Evolutionary conservation across 2,329 filamentous ascomycete species (phyloP), one percentile per base, ranked within the genome.

Genomic region (Trichophyton simii): DNA sequence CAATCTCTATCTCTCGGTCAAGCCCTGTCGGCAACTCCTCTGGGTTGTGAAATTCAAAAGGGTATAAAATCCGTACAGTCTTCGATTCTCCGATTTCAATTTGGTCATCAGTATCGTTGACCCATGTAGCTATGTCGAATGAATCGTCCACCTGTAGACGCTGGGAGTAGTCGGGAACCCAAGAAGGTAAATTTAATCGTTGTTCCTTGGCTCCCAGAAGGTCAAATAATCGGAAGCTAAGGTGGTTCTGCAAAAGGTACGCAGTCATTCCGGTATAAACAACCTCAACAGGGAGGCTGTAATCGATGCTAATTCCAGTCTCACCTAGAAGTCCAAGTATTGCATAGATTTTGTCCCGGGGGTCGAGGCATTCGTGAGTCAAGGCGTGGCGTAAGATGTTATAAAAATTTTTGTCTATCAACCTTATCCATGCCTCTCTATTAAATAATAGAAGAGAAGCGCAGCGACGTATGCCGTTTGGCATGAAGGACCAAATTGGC

Each of bases 291-390:
- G 52, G 50, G 28, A 55, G 50, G 11, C 11, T 55, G n/a, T 55
- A 55, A 25, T 36, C 22, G 7, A 44, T n/a, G 4, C 15, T 20
- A 11, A 60, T 6, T 7, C 11, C 22, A 15, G 3, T 2, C 25
- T 52, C 15, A 15, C 18, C 3, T 18, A 60, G 31, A 22, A 64
- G 48, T n/a, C 61, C 61, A 38, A 64, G 59, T 3, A 60, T 31
- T 20, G 54, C 63, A 63, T 61, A 64, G n/a, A 64, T 62, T 50
- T 63, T 63, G 48, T 64, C 63, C 25, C 63, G 59, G 25, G 61
- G 61, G 31, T 64, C 63, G 20, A 57, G 59, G 0, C 38, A 58
- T 44, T 62, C 28, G 15, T 50, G 20, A 11, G 20, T 13, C 4
- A 28, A 13, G 25, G 46, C 46, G 13, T 50, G 46, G 20, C 13